Conservation (phyloP, 1,284 basidiomycete species). For the Mrakiaceae sp. region DNA sequence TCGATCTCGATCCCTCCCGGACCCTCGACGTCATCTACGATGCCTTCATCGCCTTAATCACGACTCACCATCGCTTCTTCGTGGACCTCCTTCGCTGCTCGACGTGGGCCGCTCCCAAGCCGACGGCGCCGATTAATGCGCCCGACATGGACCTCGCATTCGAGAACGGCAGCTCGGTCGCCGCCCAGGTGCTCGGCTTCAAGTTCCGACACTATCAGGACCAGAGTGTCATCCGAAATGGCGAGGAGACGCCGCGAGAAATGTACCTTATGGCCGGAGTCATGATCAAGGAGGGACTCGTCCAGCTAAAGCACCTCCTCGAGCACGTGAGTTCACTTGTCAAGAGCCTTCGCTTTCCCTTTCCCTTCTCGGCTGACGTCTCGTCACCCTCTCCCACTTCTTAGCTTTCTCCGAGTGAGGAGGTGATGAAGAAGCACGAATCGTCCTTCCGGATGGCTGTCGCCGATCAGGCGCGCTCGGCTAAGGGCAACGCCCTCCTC, state of each 20-base stretch:
- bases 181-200: conserved; percentile 89
- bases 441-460: conserved; percentile 58
- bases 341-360: neutral
- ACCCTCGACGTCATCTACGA: conserved; percentile 90
- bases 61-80: conserved; percentile 85
- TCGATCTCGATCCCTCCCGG: conserved; percentile 88
- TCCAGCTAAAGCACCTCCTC: conserved; percentile 73
- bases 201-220: conserved; percentile 84
- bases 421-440: conserved; percentile 56
- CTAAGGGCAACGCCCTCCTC: conserved; percentile 58
- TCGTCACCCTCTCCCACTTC: neutral
- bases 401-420: conserved; percentile 63
- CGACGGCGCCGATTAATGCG: conserved; percentile 25
- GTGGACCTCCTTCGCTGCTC: conserved; percentile 71
- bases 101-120: conserved; percentile 49
- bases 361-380: conserved; percentile 22
- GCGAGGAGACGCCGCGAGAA: conserved; percentile 53
- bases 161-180: conserved; percentile 46
- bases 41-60: conserved; percentile 68
- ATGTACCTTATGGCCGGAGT: conserved; percentile 76
- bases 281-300: conserved; percentile 75
- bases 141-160: conserved; percentile 23
- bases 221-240: conserved; percentile 46
- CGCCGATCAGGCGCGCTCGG: conserved; percentile 44
- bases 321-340: conserved; percentile 50